phyloP scores from a whole-genome alignment of 352 stramenopile genomes.

The Globisporangium paroecandrum region DNA sequence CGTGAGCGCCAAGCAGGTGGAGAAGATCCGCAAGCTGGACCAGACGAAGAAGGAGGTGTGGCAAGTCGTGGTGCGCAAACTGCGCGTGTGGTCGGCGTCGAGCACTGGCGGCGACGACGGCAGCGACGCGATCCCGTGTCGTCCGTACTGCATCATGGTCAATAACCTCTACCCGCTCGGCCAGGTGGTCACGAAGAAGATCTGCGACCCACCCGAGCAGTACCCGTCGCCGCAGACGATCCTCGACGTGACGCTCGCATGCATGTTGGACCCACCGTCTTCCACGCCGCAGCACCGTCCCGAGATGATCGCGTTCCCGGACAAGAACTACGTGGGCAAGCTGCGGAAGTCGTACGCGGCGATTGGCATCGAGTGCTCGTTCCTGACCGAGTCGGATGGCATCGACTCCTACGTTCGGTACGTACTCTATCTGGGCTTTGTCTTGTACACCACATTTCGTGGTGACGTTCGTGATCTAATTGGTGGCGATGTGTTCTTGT shows the following conservation, averaged over 20 bases:
- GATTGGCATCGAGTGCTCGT: constrained; percentile 82
- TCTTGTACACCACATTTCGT: background rate
- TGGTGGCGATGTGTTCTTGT: background rate
- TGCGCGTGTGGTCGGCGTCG: constrained; percentile 85
- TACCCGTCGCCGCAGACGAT: constrained; percentile 70
- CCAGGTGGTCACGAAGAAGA: constrained; percentile 85
- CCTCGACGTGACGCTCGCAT: constrained; percentile 65
- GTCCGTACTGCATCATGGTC: constrained; percentile 82
- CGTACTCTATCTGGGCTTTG: constrained; percentile 9
- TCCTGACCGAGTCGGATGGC: constrained; percentile 79
- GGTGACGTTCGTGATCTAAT: background rate
- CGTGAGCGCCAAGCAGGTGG: constrained; percentile 49
- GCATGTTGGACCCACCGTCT: constrained; percentile 73
- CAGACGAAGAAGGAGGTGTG: constrained; percentile 83
- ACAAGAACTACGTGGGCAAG: constrained; percentile 72
- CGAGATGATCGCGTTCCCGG: constrained; percentile 84
- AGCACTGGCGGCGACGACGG: constrained; percentile 45
- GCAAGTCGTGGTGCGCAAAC: constrained; percentile 83
- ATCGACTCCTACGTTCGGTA: constrained; percentile 84
- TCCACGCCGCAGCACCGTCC: constrained; percentile 75
- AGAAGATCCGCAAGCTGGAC: constrained; percentile 69
- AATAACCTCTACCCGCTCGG: constrained; percentile 86
- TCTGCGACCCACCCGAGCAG: constrained; percentile 74
- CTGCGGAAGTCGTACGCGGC: constrained; percentile 73
- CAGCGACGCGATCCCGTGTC: constrained; percentile 60